A percentile compares a stretch with the other conserved stretches of the same genome.
These are phyloP conservation scores for Lipomyces spencermartinsiae DNA, from an alignment of 805 yeast genomes.

Conservation along the genomic window DNA sequence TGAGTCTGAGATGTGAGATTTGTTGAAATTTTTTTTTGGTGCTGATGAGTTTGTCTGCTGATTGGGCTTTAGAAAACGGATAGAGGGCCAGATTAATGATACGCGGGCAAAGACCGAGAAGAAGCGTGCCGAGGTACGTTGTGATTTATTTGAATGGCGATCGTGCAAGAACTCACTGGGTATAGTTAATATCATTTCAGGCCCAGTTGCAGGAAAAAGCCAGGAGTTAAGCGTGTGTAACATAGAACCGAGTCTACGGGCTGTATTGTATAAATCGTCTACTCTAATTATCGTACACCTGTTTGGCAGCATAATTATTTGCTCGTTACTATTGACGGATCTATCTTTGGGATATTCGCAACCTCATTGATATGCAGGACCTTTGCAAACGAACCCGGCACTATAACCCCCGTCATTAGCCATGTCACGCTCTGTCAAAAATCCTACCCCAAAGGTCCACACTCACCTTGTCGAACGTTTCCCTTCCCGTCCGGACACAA, in stretches of 20 bases:
- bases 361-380: constrained; percentile 32
- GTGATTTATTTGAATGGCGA: background rate
- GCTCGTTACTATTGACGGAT: background rate
- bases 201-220: constrained; percentile 27
- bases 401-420: background rate
- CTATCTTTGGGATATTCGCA: constrained; percentile 32
- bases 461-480: constrained; percentile 2
- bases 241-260: background rate
- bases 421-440: background rate
- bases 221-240: background rate
- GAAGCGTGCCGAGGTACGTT: constrained; percentile 57
- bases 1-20: constrained; percentile 66
- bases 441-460: background rate
- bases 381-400: constrained; percentile 13
- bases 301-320: background rate
- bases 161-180: background rate
- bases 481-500: constrained; percentile 18
- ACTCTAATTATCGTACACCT: background rate
- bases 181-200: constrained; percentile 32
- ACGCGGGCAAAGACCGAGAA: constrained; percentile 63
- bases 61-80: constrained; percentile 52
- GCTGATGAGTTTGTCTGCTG: background rate
- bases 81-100: constrained; percentile 70
- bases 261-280: background rate
- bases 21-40: background rate